Evolutionary conservation across 352 stramenopile species (phyloP), one percentile per base, ranked within the genome.

Genomic region (Thraustochytrium striatum): DNA sequence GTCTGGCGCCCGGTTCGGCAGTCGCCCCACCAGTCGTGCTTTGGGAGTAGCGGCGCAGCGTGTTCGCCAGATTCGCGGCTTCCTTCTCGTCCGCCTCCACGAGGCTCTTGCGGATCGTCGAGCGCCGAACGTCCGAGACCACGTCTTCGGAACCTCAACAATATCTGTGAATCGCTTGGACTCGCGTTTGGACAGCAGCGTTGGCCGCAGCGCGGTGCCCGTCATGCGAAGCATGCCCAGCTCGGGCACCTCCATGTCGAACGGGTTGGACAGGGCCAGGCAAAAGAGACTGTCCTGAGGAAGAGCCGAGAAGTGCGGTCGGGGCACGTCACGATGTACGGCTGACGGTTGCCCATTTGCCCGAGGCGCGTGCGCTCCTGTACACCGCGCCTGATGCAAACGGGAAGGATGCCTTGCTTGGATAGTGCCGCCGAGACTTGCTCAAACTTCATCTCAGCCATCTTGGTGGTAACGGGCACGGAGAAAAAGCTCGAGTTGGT

Each of bases 311-410:
- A 35, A 28, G 44, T 3, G 5, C 16, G 33, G 2, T 47, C 32
- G 11, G 65, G 65, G 25, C 36, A 61, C 7, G 65, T 75, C 21
- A 75, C 65, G 8, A 75, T 43, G 25, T 75, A 75, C 19, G 65
- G 50, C 35, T 75, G 41, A 3, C 7, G 35, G 32, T 75, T 75
- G 21, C 65, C 65, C 65, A 75, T 8, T 13, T 5, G 2, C 19
- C 43, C 65, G 35, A 38, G 11, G 16, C 35, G 35, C 32, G 50
- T 75, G 0, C 11, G 3, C 19, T 32, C 13, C 33, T 58, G 2
- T 32, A 61, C 50, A 3, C 65, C 65, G 32, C 65, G 32, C 8
- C 32, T 16, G 9, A 75, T 9, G 44, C 25, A 35, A 21, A 75
- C 44, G 21, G 52, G 44, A 5, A 75, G 32, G 36, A 75, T 70